A percentile compares a stretch with the other conserved stretches of the same genome.
These are phyloP conservation scores for Cercophora newfieldiana DNA, from an alignment of 495 filamentous ascomycete genomes.

Conservation along the genomic window DNA sequence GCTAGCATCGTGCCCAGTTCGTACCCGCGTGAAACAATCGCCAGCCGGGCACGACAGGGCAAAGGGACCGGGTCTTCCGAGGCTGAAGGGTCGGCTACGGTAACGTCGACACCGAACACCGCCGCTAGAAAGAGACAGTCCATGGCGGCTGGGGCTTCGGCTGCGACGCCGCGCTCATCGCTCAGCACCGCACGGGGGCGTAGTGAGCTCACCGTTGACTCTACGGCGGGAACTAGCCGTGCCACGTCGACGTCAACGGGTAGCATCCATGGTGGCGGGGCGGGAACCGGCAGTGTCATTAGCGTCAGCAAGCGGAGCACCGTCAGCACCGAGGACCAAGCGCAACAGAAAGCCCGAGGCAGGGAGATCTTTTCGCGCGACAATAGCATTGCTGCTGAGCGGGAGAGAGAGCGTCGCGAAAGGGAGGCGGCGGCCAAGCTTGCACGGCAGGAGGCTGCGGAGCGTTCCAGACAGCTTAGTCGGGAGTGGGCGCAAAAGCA, in stretches of 20 bases:
- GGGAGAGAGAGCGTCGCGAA: constrained; percentile 53
- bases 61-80: constrained; percentile 26
- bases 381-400: constrained; percentile 46
- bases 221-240: constrained; percentile 28
- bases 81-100: constrained; percentile 15
- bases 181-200: constrained; percentile 22
- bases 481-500: constrained; percentile 73
- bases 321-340: constrained; percentile 50
- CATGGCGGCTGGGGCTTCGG: not conserved
- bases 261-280: constrained; percentile 30
- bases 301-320: constrained; percentile 40
- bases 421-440: constrained; percentile 58
- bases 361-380: constrained; percentile 63
- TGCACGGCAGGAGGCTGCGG: constrained; percentile 64
- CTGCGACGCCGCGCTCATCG: constrained; percentile 3
- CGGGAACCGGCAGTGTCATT: constrained; percentile 12
- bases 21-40: constrained; percentile 53
- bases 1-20: constrained; percentile 38
- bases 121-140: constrained; percentile 26
- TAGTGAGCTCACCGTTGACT: constrained; percentile 12
- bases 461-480: constrained; percentile 61
- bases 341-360: constrained; percentile 54
- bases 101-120: constrained; percentile 9
- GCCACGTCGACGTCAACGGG: constrained; percentile 41
- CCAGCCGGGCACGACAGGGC: constrained; percentile 59